Evolutionary conservation across 2,329 filamentous ascomycete species (phyloP).

Genomic region (Coniochaeta ligniaria): DNA sequence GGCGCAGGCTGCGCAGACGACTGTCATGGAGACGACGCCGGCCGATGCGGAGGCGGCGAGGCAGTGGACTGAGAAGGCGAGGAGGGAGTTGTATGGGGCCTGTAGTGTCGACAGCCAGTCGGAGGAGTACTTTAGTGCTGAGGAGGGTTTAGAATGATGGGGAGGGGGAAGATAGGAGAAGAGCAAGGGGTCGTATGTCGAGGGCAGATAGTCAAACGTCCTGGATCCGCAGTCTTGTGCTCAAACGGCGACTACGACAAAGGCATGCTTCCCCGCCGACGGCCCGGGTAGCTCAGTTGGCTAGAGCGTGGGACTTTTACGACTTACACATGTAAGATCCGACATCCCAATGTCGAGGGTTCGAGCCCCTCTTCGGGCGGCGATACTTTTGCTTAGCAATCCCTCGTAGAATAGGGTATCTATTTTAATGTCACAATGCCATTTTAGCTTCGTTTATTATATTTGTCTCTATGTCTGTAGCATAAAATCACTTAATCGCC

Average conservation of each 20-base stretch:
- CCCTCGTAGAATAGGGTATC: neutral
- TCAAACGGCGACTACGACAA: neutral
- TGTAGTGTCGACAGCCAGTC: neutral
- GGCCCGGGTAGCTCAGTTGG: slow-evolving; percentile 3
- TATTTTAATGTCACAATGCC: neutral
- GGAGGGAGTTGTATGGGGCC: slow-evolving; percentile 1
- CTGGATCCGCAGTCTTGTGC: neutral
- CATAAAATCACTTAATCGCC: neutral
- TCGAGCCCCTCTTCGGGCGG: slow-evolving; percentile 3
- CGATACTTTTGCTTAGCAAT: neutral
- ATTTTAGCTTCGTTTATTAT: neutral
- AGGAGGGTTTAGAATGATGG: neutral
- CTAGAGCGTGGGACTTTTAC: slow-evolving; percentile 3
- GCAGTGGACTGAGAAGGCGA: slow-evolving; percentile 3
- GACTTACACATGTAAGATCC: neutral
- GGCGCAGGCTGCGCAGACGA: neutral
- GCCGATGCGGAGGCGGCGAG: neutral
- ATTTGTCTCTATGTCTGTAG: neutral
- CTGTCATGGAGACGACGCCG: neutral
- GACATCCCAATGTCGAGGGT: slow-evolving; percentile 3
- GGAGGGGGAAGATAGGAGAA: neutral
- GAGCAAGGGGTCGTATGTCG: neutral
- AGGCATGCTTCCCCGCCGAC: neutral
- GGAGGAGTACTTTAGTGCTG: slow-evolving; percentile 1
- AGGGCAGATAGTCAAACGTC: neutral